A percentile compares a stretch with the other conserved stretches of the same genome.
These are phyloP conservation scores for Pseudomonodictys pantanalensis DNA, from an alignment of 495 filamentous ascomycete genomes.

Conservation along the genomic window DNA sequence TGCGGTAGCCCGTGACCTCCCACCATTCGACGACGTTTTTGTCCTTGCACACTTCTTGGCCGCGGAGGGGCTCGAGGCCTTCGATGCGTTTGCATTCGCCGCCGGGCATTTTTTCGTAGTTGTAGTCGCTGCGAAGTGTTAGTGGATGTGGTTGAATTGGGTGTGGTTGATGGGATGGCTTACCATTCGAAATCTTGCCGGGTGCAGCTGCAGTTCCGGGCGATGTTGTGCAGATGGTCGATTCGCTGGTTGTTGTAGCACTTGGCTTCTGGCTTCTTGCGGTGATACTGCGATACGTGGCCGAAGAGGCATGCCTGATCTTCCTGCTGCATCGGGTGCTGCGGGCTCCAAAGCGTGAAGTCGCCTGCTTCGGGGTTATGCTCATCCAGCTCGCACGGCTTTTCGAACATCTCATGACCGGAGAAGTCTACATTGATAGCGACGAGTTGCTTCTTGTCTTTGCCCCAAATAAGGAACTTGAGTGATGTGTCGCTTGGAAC, in stretches of 20 bases:
- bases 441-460: conserved; percentile 49
- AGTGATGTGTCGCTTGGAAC: conserved; percentile 83
- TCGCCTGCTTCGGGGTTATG: conserved; percentile 55
- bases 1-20: conserved; percentile 83
- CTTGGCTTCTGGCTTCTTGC: conserved; percentile 68
- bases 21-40: conserved; percentile 71
- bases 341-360: conserved; percentile 81
- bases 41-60: conserved; percentile 60
- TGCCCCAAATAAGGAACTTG: conserved; percentile 87
- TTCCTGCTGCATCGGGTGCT: conserved; percentile 65
- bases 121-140: conserved; percentile 70
- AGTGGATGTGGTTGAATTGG: not conserved
- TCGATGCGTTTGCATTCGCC: conserved; percentile 71
- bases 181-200: conserved; percentile 92
- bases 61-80: conserved; percentile 66
- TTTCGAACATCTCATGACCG: conserved; percentile 58
- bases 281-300: conserved; percentile 82
- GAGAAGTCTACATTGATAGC: conserved; percentile 87
- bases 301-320: conserved; percentile 84
- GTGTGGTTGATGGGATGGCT: conserved; percentile 39
- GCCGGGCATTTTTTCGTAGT: conserved; percentile 74
- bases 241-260: conserved; percentile 78
- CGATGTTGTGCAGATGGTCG: conserved; percentile 63
- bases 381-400: conserved; percentile 66
- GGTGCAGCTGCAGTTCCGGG: conserved; percentile 75